phyloP scores from a whole-genome alignment of 2,329 filamentous ascomycete species.

The Cladophialophora psammophila region DNA sequence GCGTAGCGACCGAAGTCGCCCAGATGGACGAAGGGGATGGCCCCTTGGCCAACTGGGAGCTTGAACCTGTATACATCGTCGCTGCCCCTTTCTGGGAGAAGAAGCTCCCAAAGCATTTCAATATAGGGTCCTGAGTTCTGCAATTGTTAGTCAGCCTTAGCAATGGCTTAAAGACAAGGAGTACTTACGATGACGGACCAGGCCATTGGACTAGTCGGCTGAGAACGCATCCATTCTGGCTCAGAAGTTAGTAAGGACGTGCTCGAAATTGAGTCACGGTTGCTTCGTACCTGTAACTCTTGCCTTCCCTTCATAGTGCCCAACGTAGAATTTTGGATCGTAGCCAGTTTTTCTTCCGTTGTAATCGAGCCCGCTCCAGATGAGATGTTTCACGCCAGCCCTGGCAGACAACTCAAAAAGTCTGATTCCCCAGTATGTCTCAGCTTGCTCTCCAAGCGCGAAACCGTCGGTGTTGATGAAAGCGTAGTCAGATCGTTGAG shows the following conservation, averaged over 20 bases:
- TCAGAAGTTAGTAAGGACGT: neutral
- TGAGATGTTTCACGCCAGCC: constrained; percentile 50
- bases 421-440: constrained; percentile 55
- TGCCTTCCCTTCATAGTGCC: constrained; percentile 60
- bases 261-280: neutral
- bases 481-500: constrained; percentile 55
- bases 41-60: constrained; percentile 48
- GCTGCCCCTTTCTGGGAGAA: constrained; percentile 48
- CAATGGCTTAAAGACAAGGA: neutral
- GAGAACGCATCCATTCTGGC: constrained; percentile 27
- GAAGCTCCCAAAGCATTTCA: constrained; percentile 38
- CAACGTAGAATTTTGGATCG: constrained; percentile 53
- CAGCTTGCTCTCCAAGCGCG: constrained; percentile 60
- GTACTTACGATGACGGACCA: constrained; percentile 19
- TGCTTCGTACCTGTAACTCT: constrained; percentile 45
- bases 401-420: constrained; percentile 46
- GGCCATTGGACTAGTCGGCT: constrained; percentile 28
- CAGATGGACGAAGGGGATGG: constrained; percentile 52
- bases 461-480: constrained; percentile 64
- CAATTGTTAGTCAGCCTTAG: neutral
- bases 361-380: constrained; percentile 60
- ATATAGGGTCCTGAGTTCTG: constrained; percentile 40
- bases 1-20: constrained; percentile 58
- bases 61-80: constrained; percentile 52
- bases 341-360: constrained; percentile 57